A percentile compares a stretch with the other conserved stretches of the same genome.
Evolutionary conservation across 192 early-diverging fungal genomes (phyloP).

Genomic region (Coemansia sp.): DNA sequence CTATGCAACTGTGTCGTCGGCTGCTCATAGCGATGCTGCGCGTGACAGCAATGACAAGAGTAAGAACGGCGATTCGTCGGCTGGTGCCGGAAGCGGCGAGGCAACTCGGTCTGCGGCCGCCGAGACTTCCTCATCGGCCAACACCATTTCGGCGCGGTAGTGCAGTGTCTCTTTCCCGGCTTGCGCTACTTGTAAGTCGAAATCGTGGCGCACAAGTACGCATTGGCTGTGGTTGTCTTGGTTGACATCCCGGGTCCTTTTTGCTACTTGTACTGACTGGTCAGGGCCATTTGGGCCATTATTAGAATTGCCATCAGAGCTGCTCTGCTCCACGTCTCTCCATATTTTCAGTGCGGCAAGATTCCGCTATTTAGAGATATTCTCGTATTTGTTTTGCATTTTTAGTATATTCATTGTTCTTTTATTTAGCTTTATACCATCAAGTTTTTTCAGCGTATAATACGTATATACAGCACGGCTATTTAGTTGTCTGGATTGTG

Average conservation of each 20-base stretch:
- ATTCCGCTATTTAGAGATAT: neutral
- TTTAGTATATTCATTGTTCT: neutral
- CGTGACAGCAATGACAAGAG: neutral
- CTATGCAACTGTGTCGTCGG: conserved; percentile 25
- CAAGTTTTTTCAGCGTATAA: neutral
- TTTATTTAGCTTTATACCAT: neutral
- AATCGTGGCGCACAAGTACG: neutral
- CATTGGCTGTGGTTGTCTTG: neutral
- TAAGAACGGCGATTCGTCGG: conserved; percentile 7
- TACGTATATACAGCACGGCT: neutral
- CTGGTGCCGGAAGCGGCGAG: neutral
- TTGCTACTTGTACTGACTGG: neutral
- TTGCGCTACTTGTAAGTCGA: neutral
- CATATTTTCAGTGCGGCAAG: neutral
- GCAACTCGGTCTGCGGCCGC: neutral
- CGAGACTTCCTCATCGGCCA: conserved; percentile 12
- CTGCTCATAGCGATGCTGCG: neutral
- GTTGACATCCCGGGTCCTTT: neutral
- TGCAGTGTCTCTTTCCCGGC: neutral
- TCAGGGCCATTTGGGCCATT: no score
- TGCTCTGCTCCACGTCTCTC: neutral
- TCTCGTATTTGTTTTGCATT: neutral
- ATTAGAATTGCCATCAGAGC: neutral
- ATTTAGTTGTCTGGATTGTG: neutral
- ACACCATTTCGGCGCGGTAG: conserved; percentile 11